Conservation (phyloP, 225 moss, liverwort and hornwort genomes). For the Pleurozium schreberi region DNA sequence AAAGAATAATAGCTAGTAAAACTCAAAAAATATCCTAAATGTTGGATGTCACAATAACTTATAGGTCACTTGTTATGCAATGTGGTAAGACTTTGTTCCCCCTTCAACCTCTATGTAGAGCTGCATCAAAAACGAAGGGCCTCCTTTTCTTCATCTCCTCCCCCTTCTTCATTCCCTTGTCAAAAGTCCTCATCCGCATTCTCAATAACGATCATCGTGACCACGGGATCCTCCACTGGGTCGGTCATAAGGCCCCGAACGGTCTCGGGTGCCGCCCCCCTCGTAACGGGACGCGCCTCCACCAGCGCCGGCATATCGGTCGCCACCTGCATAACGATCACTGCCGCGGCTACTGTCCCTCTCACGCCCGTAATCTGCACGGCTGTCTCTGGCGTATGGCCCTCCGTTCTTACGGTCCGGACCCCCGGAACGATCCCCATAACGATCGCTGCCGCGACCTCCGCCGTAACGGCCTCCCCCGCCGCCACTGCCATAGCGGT, state of each 20-base stretch:
- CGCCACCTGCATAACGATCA: constrained; percentile 79
- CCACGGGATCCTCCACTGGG: constrained; percentile 80
- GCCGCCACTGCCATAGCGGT: constrained; percentile 71
- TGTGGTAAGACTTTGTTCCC: neutral
- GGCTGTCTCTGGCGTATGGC: constrained; percentile 46
- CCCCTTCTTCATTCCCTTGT: neutral
- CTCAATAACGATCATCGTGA: constrained; percentile 89
- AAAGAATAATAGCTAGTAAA: too few relatives aligned
- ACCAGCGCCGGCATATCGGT: constrained; percentile 62
- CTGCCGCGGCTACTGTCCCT: constrained; percentile 49
- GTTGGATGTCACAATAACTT: rapidly evolving
- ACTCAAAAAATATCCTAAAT: too few relatives aligned
- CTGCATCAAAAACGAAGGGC: constrained; percentile 13
- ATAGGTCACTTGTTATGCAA: rapidly evolving
- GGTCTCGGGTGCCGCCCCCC: constrained; percentile 58
- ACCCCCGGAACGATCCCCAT: constrained; percentile 42
- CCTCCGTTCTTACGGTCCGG: constrained; percentile 55
- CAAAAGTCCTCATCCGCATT: neutral
- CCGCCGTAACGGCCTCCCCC: constrained; percentile 70
- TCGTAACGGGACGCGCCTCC: constrained; percentile 85
- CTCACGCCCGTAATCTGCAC: constrained; percentile 38
- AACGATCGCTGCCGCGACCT: constrained; percentile 52
- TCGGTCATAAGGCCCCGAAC: constrained; percentile 89
- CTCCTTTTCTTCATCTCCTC: neutral
- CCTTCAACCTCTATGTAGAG: constrained; percentile 32